phyloP scores from a whole-genome alignment of 2,329 filamentous ascomycete genomes.

The Lojkania enalia region DNA sequence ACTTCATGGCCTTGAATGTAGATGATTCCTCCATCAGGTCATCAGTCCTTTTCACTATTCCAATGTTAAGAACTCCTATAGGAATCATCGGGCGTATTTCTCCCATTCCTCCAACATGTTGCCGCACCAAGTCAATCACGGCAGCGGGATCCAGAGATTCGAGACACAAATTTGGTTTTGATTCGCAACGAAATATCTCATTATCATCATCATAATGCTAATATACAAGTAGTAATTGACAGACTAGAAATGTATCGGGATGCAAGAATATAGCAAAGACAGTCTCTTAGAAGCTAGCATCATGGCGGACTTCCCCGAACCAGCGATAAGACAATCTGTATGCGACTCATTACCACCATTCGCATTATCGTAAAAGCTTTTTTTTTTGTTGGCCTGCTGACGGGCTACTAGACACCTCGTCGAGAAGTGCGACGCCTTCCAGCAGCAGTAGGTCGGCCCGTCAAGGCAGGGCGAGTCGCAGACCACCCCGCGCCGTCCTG shows the following conservation, averaged over 20 bases:
- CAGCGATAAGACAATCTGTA: constrained; percentile 13
- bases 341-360: constrained; percentile 8
- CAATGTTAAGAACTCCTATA: no score
- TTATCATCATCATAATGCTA: no score
- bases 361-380: constrained; percentile 9
- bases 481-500: constrained; percentile 13
- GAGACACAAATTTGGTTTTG: no score
- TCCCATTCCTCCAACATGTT: no score
- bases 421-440: constrained; percentile 24
- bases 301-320: constrained; percentile 12
- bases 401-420: constrained; percentile 26
- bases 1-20: constrained; percentile 9
- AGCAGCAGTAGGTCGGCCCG: constrained; percentile 20
- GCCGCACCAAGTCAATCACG: no score
- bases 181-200: no score
- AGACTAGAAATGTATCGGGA: constrained; percentile 10
- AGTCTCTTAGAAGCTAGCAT: constrained; percentile 9
- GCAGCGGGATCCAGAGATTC: no score
- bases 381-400: constrained; percentile 3
- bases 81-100: no score
- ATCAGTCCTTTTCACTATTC: no score
- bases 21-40: no score
- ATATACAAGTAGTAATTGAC: constrained; percentile 13
- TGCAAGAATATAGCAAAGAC: neutral
- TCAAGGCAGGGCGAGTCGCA: constrained; percentile 13